These are phyloP conservation scores for Clarireedia hainanense DNA, from an alignment of 2,329 filamentous ascomycete species.

Conservation along the genomic window DNA sequence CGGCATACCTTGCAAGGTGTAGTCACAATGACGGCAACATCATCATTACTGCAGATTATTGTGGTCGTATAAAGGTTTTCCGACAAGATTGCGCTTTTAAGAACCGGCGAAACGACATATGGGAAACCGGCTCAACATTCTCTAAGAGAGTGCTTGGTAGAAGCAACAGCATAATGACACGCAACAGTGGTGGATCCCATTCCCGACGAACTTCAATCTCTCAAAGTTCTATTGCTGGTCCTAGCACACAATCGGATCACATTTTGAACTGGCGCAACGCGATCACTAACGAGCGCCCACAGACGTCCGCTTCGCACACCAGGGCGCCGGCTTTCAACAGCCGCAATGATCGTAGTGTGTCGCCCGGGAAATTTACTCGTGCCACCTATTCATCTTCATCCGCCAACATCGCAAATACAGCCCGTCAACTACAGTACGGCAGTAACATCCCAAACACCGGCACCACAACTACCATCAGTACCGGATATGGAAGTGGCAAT, in stretches of 20 bases:
- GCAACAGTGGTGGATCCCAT: constrained; percentile 37
- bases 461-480: background rate
- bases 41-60: constrained; percentile 82
- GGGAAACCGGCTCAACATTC: constrained; percentile 71
- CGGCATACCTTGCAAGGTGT: constrained; percentile 68
- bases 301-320: constrained; percentile 27
- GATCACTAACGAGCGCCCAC: constrained; percentile 40
- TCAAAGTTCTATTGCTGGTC: constrained; percentile 24
- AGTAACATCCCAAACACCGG: constrained; percentile 10
- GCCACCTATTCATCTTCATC: constrained; percentile 15
- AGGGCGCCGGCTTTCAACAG: background rate
- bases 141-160: constrained; percentile 38
- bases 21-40: constrained; percentile 79
- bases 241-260: constrained; percentile 48
- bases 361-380: constrained; percentile 37
- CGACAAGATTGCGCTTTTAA: constrained; percentile 74
- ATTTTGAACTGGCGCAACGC: constrained; percentile 84
- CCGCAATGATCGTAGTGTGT: constrained; percentile 48
- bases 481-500: background rate
- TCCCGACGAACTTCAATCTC: constrained; percentile 38
- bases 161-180: constrained; percentile 34
- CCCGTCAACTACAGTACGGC: constrained; percentile 24
- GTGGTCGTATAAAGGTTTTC: constrained; percentile 87
- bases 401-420: constrained; percentile 22
- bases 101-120: constrained; percentile 69